A percentile compares a stretch with the other conserved stretches of the same genome.
Conservation (phyloP, 1,284 basidiomycete genomes). For the Neolentinus lepideus region DNA sequence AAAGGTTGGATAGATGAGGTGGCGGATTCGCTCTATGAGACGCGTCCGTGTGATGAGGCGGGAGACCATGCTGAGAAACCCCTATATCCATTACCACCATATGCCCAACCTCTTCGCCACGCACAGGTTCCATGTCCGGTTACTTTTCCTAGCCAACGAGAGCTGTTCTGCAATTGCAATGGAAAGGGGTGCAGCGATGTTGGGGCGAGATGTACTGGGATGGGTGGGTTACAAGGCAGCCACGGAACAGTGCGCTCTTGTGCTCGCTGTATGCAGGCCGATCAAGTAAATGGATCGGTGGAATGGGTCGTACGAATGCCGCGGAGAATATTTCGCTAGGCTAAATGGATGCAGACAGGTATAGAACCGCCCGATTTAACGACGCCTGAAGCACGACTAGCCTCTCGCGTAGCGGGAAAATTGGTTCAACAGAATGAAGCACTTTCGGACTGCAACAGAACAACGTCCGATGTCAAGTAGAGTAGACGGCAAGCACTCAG, state of each 20-base stretch:
- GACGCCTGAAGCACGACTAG: neutral
- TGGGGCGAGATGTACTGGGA: neutral
- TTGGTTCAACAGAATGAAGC: neutral
- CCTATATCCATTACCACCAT: neutral
- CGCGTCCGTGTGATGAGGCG: neutral
- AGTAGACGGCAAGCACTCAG: neutral
- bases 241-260: too few relatives aligned
- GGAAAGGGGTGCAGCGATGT: neutral
- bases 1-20: neutral
- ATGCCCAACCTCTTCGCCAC: neutral
- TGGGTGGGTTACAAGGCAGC: too few relatives aligned
- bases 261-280: too few relatives aligned
- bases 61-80: neutral
- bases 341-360: neutral
- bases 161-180: neutral
- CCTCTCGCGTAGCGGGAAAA: neutral
- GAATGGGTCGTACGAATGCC: neutral
- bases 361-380: neutral
- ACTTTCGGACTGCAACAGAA: neutral
- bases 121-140: neutral
- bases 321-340: neutral
- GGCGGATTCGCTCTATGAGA: neutral
- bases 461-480: neutral
- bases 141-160: neutral
- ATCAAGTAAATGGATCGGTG: neutral